phyloP scores from a whole-genome alignment of 352 stramenopile genomes.

The Globisporangium carolinianum region DNA sequence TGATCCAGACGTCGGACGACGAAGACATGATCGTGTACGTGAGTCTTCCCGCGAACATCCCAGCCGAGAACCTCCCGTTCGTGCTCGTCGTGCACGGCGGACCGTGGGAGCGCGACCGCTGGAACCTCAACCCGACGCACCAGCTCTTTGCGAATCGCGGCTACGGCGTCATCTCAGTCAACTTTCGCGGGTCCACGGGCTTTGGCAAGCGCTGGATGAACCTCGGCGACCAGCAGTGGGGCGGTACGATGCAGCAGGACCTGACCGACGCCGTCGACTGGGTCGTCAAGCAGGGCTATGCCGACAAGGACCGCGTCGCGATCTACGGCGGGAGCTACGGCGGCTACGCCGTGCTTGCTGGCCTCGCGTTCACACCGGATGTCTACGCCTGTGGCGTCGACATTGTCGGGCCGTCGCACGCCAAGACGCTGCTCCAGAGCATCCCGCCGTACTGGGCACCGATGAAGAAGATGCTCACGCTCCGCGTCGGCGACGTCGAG shows the following conservation, averaged over 20 bases:
- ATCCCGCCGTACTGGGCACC: conserved; percentile 35
- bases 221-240: conserved; percentile 33
- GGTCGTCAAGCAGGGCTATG: conserved; percentile 48
- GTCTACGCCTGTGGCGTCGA: conserved; percentile 75
- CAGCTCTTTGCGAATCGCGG: conserved; percentile 41
- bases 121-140: conserved; percentile 23
- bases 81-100: conserved; percentile 34
- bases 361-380: conserved; percentile 69
- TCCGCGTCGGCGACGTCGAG: conserved; percentile 36
- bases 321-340: conserved; percentile 72
- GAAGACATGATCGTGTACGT: conserved; percentile 41
- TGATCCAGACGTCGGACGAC: conserved; percentile 37
- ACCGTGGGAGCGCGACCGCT: conserved; percentile 29
- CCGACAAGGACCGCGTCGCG: conserved; percentile 29
- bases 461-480: conserved; percentile 32
- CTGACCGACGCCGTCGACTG: conserved; percentile 49
- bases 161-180: conserved; percentile 39
- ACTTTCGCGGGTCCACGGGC: conserved; percentile 63
- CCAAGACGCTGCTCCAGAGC: conserved; percentile 32
- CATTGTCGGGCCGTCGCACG: conserved; percentile 52
- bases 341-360: conserved; percentile 63
- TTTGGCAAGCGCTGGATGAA: conserved; percentile 72
- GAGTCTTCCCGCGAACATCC: conserved; percentile 25
- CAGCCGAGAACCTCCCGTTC: conserved; percentile 24
- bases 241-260: conserved; percentile 37